Conservation (phyloP, 257 asterid genomes). For the Nicotiana knightiana region DNA sequence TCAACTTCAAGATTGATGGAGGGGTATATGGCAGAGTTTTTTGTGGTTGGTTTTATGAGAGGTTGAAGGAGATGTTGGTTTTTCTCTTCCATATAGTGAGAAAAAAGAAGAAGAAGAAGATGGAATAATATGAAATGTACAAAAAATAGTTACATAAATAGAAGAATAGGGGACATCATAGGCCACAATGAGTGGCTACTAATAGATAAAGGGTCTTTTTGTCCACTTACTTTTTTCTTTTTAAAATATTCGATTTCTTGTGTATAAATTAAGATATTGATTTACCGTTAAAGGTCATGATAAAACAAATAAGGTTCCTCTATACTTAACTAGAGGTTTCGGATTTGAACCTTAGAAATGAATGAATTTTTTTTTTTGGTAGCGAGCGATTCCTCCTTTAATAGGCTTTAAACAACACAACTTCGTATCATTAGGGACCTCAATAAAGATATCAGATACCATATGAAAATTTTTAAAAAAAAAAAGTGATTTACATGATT, state of each 20-base stretch:
- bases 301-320: too few relatives aligned
- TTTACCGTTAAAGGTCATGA: too few relatives aligned
- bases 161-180: background rate
- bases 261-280: background rate
- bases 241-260: background rate
- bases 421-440: too few relatives aligned
- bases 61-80: constrained; percentile 44
- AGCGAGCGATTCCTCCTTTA: too few relatives aligned
- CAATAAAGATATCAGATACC: too few relatives aligned
- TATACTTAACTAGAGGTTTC: too few relatives aligned
- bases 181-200: background rate
- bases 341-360: too few relatives aligned
- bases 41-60: constrained; percentile 28
- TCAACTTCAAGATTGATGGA: background rate
- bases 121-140: background rate
- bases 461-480: too few relatives aligned
- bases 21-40: background rate
- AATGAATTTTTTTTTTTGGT: too few relatives aligned
- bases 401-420: too few relatives aligned
- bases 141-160: background rate
- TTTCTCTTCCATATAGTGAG: constrained; percentile 26
- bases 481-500: background rate
- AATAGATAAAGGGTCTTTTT: background rate
- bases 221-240: background rate
- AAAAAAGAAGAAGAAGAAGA: background rate